Evolutionary conservation across 192 early-diverging fungal species (phyloP).

Genomic region (Gigaspora rosea): DNA sequence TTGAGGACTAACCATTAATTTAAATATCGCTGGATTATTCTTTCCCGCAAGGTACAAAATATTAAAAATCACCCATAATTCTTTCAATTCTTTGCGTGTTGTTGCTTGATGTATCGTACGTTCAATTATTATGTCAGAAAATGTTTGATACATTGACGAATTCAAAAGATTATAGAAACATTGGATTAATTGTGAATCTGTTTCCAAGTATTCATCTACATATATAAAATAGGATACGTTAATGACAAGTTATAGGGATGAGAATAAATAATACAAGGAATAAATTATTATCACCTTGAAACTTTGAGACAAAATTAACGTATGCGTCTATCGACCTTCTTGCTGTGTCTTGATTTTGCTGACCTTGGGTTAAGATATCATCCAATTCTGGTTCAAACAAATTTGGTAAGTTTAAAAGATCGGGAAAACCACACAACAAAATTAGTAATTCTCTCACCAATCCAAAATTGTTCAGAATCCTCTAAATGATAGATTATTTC

Average conservation of each 20-base stretch:
- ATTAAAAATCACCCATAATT: slow-evolving; percentile 49
- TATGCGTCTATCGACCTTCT: not conserved
- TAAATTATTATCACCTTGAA: slow-evolving; percentile 7
- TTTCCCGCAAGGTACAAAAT: slow-evolving; percentile 51
- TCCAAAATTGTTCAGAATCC: slow-evolving; percentile 20
- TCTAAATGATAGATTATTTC: slow-evolving; percentile 21
- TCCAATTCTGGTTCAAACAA: slow-evolving; percentile 8
- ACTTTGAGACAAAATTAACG: slow-evolving; percentile 3
- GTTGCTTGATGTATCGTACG: slow-evolving; percentile 38
- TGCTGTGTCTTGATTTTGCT: not conserved
- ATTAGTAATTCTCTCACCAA: not conserved
- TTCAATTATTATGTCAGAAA: slow-evolving; percentile 36
- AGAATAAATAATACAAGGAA: not conserved
- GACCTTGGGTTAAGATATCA: slow-evolving; percentile 11
- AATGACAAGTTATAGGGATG: not conserved
- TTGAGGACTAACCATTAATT: slow-evolving; percentile 43
- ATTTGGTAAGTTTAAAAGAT: not conserved
- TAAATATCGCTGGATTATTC: slow-evolving; percentile 46
- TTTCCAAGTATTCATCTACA: slow-evolving; percentile 53
- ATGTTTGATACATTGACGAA: slow-evolving; percentile 47
- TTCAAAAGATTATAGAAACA: slow-evolving; percentile 57
- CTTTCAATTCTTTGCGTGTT: slow-evolving; percentile 30
- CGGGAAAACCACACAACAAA: not conserved
- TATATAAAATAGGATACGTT: not conserved
- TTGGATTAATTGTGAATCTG: slow-evolving; percentile 40